Conservation (phyloP, 768 basidiomycete species). For the Rhizopogon roseolus region DNA sequence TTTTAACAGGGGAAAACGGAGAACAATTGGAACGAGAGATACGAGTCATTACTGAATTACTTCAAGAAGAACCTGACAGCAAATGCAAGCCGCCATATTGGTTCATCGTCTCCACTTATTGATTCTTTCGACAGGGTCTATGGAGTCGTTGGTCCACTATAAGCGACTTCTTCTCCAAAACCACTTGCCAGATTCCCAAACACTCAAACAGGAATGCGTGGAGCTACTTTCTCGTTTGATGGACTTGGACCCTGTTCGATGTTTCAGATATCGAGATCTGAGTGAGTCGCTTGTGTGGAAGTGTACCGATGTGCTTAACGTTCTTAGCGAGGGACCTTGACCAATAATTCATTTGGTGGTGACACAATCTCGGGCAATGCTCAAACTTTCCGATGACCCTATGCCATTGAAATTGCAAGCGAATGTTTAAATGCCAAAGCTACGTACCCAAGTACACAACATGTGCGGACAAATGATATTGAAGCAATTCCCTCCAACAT, state of each 20-base stretch:
- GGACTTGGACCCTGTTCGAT: constrained; percentile 61
- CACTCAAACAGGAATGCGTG: constrained; percentile 41
- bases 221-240: constrained; percentile 52
- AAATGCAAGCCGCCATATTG: constrained; percentile 58
- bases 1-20: constrained; percentile 48
- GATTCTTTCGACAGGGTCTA: constrained; percentile 76
- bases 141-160: constrained; percentile 89
- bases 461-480: no score
- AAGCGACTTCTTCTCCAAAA: constrained; percentile 60
- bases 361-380: no score
- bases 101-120: neutral
- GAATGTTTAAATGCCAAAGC: no score
- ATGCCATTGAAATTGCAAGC: no score
- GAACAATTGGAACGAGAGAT: constrained; percentile 71
- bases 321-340: neutral
- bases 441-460: no score
- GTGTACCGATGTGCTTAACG: neutral
- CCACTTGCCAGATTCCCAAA: constrained; percentile 32
- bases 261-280: constrained; percentile 64
- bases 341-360: neutral
- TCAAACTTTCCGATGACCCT: no score
- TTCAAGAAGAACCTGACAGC: constrained; percentile 87
- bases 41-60: constrained; percentile 69
- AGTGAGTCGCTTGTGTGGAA: constrained; percentile 30
- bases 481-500: no score